phyloP scores from a whole-genome alignment of 805 yeast genomes.

The Zygoascus tannicola region DNA sequence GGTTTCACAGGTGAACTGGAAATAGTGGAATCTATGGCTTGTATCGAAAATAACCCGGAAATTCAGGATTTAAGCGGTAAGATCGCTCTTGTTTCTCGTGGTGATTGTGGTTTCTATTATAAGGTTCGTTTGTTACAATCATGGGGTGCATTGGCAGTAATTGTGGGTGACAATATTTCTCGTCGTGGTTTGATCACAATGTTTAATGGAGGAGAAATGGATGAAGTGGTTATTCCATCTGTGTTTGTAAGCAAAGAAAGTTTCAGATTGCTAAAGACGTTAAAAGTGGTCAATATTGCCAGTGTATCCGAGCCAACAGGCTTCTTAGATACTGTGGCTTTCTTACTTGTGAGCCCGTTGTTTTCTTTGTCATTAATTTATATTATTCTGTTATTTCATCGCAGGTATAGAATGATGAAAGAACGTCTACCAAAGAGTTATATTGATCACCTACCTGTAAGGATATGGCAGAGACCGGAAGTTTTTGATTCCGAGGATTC shows the following conservation, averaged over 20 bases:
- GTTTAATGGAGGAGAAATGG: slow-evolving; percentile 41
- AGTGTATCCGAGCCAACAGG: slow-evolving; percentile 24
- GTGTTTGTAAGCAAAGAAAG: slow-evolving; percentile 43
- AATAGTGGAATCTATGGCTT: slow-evolving; percentile 19
- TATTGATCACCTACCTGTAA: slow-evolving; percentile 31
- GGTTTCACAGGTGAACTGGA: slow-evolving; percentile 20
- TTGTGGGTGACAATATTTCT: slow-evolving; percentile 48
- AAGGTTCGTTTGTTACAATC: slow-evolving; percentile 40
- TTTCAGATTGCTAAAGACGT: slow-evolving; percentile 23
- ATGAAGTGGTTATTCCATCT: slow-evolving; percentile 39
- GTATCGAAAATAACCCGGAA: slow-evolving; percentile 10
- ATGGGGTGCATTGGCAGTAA: slow-evolving; percentile 41
- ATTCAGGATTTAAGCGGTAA: slow-evolving; percentile 20
- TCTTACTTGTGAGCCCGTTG: slow-evolving; percentile 33
- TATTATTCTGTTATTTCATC: slow-evolving; percentile 27
- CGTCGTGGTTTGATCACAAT: slow-evolving; percentile 42
- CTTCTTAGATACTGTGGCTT: slow-evolving; percentile 29
- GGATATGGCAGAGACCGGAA: slow-evolving; percentile 23
- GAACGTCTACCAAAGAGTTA: slow-evolving; percentile 31
- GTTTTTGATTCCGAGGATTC: neutral
- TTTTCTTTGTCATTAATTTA: slow-evolving; percentile 31
- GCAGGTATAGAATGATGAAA: slow-evolving; percentile 26
- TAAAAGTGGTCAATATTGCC: slow-evolving; percentile 17
- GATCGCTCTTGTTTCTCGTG: slow-evolving; percentile 36
- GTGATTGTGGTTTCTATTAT: slow-evolving; percentile 46